Evolutionary conservation across 2,329 filamentous ascomycete species (phyloP).

Genomic region (Microdochium nivale): DNA sequence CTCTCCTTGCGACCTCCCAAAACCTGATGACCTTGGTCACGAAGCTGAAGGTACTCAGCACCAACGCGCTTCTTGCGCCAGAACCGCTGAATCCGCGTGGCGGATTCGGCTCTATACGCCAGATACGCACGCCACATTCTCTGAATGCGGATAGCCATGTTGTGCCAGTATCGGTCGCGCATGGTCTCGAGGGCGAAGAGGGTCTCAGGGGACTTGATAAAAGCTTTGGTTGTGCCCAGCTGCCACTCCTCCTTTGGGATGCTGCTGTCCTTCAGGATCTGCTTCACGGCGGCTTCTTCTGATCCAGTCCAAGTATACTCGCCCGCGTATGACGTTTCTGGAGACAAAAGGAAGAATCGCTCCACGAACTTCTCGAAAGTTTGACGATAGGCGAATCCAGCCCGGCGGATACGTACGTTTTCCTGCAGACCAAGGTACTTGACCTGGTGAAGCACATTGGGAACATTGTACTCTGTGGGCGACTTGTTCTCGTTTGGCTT

Average conservation of each 20-base stretch:
- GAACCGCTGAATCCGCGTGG: constrained; percentile 87
- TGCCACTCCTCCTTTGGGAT: constrained; percentile 95
- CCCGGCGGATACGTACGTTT: constrained; percentile 93
- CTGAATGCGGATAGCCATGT: constrained; percentile 97
- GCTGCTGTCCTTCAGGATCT: constrained; percentile 93
- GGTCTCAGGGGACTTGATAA: constrained; percentile 97
- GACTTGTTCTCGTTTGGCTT: constrained; percentile 99
- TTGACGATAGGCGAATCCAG: constrained; percentile 94
- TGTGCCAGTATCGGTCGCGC: constrained; percentile 97
- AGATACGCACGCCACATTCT: constrained; percentile 95
- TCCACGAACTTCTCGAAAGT: constrained; percentile 98
- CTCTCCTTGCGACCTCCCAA: constrained; percentile 84
- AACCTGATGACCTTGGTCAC: constrained; percentile 79
- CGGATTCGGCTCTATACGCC: constrained; percentile 84
- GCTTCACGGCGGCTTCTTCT: constrained; percentile 75
- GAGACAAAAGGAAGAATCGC: constrained; percentile 89
- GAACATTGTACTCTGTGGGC: constrained; percentile 80
- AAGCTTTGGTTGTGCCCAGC: constrained; percentile 92
- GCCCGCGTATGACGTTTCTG: constrained; percentile 90
- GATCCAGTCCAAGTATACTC: constrained; percentile 95
- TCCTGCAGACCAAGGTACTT: constrained; percentile 99
- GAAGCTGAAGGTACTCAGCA: constrained; percentile 77
- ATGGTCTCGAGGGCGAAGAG: constrained; percentile 95
- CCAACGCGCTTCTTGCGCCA: constrained; percentile 92
- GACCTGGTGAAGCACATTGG: constrained; percentile 94